phyloP scores from a whole-genome alignment of 2,329 filamentous ascomycete genomes.

The Biscogniauxia marginata region DNA sequence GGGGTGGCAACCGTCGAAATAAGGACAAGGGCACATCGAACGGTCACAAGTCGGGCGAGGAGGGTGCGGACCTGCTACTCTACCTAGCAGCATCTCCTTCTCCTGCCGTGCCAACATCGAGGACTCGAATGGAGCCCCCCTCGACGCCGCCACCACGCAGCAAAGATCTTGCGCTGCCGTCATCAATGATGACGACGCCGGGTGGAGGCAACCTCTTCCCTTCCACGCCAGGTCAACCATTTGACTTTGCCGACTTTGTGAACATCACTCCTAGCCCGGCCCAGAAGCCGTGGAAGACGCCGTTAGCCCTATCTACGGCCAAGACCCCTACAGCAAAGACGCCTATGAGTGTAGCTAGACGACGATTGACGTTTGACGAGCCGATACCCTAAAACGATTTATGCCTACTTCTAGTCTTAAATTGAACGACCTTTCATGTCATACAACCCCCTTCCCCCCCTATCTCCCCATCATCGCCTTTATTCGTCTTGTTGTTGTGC shows the following conservation, averaged over 20 bases:
- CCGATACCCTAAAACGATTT: slow-evolving; percentile 33
- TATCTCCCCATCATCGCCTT: background rate
- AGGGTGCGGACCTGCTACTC: slow-evolving; percentile 76
- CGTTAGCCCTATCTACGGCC: slow-evolving; percentile 49
- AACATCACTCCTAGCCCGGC: slow-evolving; percentile 96
- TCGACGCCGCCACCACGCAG: slow-evolving; percentile 76
- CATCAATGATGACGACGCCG: slow-evolving; percentile 86
- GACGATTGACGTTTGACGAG: slow-evolving; percentile 79
- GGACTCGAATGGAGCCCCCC: slow-evolving; percentile 63
- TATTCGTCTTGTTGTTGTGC: background rate
- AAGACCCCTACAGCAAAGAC: slow-evolving; percentile 44
- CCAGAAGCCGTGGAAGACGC: slow-evolving; percentile 86
- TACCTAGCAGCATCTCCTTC: slow-evolving; percentile 92
- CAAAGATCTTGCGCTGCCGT: slow-evolving; percentile 68
- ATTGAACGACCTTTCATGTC: background rate
- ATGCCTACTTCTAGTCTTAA: background rate
- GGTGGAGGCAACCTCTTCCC: slow-evolving; percentile 68
- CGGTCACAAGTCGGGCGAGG: slow-evolving; percentile 64
- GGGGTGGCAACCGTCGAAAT: slow-evolving; percentile 46
- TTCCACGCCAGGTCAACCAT: slow-evolving; percentile 75
- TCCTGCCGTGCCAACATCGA: slow-evolving; percentile 62
- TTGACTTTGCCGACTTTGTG: slow-evolving; percentile 96
- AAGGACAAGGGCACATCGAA: slow-evolving; percentile 42
- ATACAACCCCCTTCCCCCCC: background rate
- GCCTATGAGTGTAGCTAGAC: slow-evolving; percentile 66